Evolutionary conservation across 306 rosid genomes (phyloP), one percentile per base, ranked within the genome.

Genomic region (Begonia masoniana): DNA sequence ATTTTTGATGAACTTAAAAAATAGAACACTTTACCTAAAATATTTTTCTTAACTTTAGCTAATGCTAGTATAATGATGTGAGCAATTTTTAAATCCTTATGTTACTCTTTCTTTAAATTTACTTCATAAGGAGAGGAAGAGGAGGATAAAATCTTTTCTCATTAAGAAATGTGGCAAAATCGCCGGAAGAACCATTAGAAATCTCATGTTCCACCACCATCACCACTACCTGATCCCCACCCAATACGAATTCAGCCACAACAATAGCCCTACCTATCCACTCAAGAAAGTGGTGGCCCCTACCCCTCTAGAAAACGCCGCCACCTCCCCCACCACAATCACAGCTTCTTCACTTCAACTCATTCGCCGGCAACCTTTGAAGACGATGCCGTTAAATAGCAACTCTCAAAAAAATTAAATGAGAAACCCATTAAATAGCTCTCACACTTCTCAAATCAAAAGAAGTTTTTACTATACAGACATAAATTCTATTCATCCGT

Each of bases 171-270:
- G 65, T 19, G 14, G 65, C 43, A 61, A 61, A 24, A 2, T 61
- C 39, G 16, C 58, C 52, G 51, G 65, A 4, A 61, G 36, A 52
- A 49, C 65, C 58, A 7, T 61, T 0, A 7, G 36, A 14, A 61
- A 61, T 14, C 50, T 61, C 58, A 52, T 61, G 52, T 43, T 61
- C 65, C 65, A 60, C 65, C 65, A 39, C 49, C 47, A 13, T 5
- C 47, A 43, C 47, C 31, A 24, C 31, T 4, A 24, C 31, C 47
- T 4, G 2, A 24, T 24, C 4, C 23, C 50, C 16, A 53, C 55
- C 8, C 39, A 61, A 50, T 61, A 51, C 65, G 65, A 61, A n/a
- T 61, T 61, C 41, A 61, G 65, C 65, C 49, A 56, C 58, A 52
- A 39, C 52, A 61, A 61, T 19, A 61, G 31, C 58, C 65, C 65